These are phyloP conservation scores for Trametes hirsuta DNA, from an alignment of 1,284 basidiomycete genomes.

Conservation along the genomic window DNA sequence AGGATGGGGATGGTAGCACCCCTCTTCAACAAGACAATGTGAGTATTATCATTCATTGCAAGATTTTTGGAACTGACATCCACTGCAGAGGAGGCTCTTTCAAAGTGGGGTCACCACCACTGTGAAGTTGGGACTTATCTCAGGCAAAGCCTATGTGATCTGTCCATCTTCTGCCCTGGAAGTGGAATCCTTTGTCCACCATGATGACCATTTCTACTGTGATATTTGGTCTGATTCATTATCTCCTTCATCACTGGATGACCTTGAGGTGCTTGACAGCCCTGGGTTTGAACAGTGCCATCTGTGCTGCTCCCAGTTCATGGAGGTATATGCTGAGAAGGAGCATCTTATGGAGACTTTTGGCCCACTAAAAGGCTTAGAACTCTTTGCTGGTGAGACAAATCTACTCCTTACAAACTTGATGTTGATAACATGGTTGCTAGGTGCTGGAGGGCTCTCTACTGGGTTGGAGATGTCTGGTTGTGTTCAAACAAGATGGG, in stretches of 20 bases:
- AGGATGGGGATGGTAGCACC: no score
- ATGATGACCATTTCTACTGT: slow-evolving; percentile 61
- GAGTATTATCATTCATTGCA: not conserved
- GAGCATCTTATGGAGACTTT: slow-evolving; percentile 38
- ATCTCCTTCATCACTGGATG: slow-evolving; percentile 22
- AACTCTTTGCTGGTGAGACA: slow-evolving; percentile 62
- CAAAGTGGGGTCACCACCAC: slow-evolving; percentile 33
- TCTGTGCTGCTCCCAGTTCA: slow-evolving; percentile 4
- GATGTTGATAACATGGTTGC: not conserved
- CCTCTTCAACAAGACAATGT: slow-evolving; percentile 18
- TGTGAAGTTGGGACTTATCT: slow-evolving; percentile 42
- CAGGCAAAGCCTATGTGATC: slow-evolving; percentile 41
- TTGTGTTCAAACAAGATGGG: slow-evolving; percentile 65
- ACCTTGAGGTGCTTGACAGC: slow-evolving; percentile 28
- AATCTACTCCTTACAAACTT: not conserved
- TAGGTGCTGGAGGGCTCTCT: slow-evolving; percentile 73
- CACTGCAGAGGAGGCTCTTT: slow-evolving; percentile 49
- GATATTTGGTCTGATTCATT: slow-evolving; percentile 36
- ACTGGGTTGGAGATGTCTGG: slow-evolving; percentile 62
- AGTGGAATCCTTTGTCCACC: slow-evolving; percentile 50
- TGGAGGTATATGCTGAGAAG: slow-evolving; percentile 36
- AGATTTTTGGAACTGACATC: not conserved
- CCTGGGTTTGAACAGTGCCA: slow-evolving; percentile 1
- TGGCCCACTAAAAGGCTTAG: slow-evolving; percentile 55
- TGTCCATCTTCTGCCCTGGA: slow-evolving; percentile 30